phyloP scores from a whole-genome alignment of 2,329 filamentous ascomycete genomes.

The Paecilomyces sp. region DNA sequence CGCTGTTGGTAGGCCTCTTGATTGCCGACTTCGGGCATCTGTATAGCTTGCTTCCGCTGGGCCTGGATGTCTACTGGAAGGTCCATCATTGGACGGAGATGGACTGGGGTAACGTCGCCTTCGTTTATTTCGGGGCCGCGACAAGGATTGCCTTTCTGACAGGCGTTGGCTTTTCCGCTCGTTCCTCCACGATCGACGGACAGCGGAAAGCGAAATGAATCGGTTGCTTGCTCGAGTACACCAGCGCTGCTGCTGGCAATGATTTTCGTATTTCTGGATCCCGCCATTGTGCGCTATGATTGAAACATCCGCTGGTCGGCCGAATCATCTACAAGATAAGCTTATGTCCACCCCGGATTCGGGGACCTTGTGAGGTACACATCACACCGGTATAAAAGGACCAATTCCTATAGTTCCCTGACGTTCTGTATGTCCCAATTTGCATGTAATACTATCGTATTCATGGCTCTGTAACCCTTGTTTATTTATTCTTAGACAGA shows the following conservation, averaged over 20 bases:
- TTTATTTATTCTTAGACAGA: not conserved
- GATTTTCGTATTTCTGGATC: not conserved
- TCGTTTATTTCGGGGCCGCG: conserved; percentile 60
- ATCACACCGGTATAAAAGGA: not conserved
- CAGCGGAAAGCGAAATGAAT: not conserved
- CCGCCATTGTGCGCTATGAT: not conserved
- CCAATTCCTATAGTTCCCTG: not conserved
- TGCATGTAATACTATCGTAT: not conserved
- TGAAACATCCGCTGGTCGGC: not conserved
- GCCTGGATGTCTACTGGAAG: conserved; percentile 57
- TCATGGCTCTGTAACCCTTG: not conserved
- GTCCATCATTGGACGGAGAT: conserved; percentile 58
- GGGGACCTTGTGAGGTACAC: not conserved
- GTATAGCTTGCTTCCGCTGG: conserved; percentile 56
- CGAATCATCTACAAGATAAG: not conserved
- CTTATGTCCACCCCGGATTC: not conserved
- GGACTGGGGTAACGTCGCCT: conserved; percentile 61
- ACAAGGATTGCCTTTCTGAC: conserved; percentile 54
- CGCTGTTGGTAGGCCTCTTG: conserved; percentile 59
- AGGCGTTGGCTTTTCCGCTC: conserved; percentile 41
- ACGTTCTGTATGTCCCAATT: not conserved
- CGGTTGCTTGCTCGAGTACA: too few relatives aligned
- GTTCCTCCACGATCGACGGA: not conserved
- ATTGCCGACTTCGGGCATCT: conserved; percentile 72
- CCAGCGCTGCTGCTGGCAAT: too few relatives aligned